phyloP scores from a whole-genome alignment of 2,329 filamentous ascomycete genomes.

The Botrytis fabae region DNA sequence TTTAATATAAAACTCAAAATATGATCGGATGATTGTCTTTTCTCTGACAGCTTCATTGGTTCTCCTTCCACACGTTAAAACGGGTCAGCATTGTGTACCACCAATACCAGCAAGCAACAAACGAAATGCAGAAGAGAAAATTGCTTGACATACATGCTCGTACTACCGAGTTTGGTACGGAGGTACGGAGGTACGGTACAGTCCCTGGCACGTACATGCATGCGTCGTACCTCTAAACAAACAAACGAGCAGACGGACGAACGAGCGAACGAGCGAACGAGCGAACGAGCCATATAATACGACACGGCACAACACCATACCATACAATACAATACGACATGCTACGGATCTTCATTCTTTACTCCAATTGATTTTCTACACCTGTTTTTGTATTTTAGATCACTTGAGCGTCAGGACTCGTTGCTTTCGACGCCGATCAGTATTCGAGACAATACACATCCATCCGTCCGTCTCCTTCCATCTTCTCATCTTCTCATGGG shows the following conservation, averaged over 20 bases:
- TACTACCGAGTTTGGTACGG: too few species aligned
- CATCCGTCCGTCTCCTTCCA: neutral
- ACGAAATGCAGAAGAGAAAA: neutral
- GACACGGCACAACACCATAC: too few species aligned
- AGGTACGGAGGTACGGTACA: neutral
- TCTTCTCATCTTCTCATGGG: neutral
- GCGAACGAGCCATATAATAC: too few species aligned
- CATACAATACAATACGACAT: neutral
- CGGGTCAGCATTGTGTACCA: neutral
- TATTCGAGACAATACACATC: neutral
- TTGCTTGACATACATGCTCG: too few species aligned
- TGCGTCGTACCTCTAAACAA: neutral
- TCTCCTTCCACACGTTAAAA: neutral
- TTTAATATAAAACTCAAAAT: neutral
- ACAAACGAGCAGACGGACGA: neutral
- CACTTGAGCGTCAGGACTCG: neutral
- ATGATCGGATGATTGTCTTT: neutral
- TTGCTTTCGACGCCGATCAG: neutral
- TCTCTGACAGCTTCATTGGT: neutral
- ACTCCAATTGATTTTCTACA: conserved; percentile 15
- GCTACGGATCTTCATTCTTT: neutral
- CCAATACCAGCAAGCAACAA: neutral
- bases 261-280: neutral
- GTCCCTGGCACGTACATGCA: neutral
- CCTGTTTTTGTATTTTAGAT: conserved; percentile 5